phyloP scores from a whole-genome alignment of 805 yeast species.

The Nadsonia fulvescens region DNA sequence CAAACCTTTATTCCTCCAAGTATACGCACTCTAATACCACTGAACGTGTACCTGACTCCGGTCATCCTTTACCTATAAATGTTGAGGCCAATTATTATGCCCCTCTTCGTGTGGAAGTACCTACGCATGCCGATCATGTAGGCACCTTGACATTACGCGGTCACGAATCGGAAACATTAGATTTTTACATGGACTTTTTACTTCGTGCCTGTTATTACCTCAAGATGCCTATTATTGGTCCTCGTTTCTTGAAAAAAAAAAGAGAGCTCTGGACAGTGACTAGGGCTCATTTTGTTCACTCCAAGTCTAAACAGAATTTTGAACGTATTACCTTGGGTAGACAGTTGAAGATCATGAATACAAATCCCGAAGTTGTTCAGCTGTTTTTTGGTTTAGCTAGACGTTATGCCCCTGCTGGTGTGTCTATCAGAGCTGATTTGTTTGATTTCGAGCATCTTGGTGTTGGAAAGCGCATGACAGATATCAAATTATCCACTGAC shows the following conservation, averaged over 20 bases:
- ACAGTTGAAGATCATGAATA: conserved; percentile 58
- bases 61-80: conserved; percentile 61
- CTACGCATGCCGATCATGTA: too few relatives aligned
- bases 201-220: conserved; percentile 78
- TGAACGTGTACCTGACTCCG: too few relatives aligned
- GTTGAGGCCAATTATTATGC: conserved; percentile 68
- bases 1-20: too few relatives aligned
- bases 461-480: too few relatives aligned
- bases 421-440: too few relatives aligned
- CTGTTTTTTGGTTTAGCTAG: conserved; percentile 61
- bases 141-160: conserved; percentile 5
- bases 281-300: conserved; percentile 83
- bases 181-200: conserved; percentile 69
- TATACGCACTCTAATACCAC: too few relatives aligned
- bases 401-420: conserved; percentile 60
- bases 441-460: too few relatives aligned
- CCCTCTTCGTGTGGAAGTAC: conserved; percentile 27
- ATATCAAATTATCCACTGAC: too few relatives aligned
- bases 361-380: conserved; percentile 72
- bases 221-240: conserved; percentile 71
- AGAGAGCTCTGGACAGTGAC: conserved; percentile 87
- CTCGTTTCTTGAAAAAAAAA: conserved; percentile 47
- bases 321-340: conserved; percentile 74
- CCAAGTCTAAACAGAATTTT: conserved; percentile 87
- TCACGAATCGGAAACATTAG: conserved; percentile 37